Conservation (phyloP, 805 yeast genomes). For the Myxozyma mucilagina region DNA sequence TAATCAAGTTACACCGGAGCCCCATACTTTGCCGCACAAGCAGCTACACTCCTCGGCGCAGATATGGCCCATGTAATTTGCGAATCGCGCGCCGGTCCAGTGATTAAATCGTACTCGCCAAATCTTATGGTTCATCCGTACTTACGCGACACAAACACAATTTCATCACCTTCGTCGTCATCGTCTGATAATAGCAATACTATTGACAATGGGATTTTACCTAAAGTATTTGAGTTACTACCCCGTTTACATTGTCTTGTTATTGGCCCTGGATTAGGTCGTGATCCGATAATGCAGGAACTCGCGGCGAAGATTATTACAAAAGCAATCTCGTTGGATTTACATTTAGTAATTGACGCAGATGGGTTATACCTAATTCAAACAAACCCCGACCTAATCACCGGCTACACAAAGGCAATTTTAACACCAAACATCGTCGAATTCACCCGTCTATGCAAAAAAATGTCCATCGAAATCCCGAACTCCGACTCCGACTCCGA, state of each 20-base stretch:
- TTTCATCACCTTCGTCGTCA: not conserved
- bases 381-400: conserved; percentile 54
- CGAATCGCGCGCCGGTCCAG: conserved; percentile 71
- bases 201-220: conserved; percentile 46
- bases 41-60: conserved; percentile 80
- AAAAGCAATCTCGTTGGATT: conserved; percentile 54
- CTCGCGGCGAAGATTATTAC: conserved; percentile 59
- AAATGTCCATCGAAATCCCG: not conserved
- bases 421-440: conserved; percentile 91
- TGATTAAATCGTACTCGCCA: conserved; percentile 86
- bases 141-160: conserved; percentile 49
- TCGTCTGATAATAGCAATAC: conserved; percentile 9
- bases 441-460: conserved; percentile 59
- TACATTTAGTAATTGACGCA: conserved; percentile 86
- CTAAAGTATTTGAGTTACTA: conserved; percentile 57
- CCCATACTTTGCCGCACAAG: conserved; percentile 85
- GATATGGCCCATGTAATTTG: conserved; percentile 91
- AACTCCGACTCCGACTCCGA: not conserved
- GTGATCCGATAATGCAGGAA: conserved; percentile 68
- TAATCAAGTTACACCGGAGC: conserved; percentile 79
- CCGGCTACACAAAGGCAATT: conserved; percentile 60
- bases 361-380: conserved; percentile 77
- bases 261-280: conserved; percentile 92
- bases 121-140: conserved; percentile 97
- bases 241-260: conserved; percentile 76